phyloP scores from a whole-genome alignment of 768 basidiomycete genomes.

The Coprinopsis sp. region DNA sequence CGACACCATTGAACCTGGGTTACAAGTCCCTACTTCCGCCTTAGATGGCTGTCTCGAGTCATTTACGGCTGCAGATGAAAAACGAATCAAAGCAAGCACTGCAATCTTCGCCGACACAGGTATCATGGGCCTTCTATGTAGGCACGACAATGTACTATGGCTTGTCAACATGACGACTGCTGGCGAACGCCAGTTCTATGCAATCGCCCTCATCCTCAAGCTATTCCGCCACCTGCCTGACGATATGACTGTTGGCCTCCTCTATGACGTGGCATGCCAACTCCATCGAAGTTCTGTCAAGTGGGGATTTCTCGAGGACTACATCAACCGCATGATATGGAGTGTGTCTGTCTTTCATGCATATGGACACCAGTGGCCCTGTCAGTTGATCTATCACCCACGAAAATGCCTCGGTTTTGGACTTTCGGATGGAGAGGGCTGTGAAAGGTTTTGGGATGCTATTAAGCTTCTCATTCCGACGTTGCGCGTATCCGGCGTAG shows the following conservation, averaged over 20 bases:
- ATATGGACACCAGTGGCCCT: slow-evolving; percentile 32
- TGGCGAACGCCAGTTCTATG: slow-evolving; percentile 30
- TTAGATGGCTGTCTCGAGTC: slow-evolving; percentile 14
- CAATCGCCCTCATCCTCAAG: slow-evolving; percentile 23
- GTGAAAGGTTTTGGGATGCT: slow-evolving; percentile 23
- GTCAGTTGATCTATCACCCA: slow-evolving; percentile 29
- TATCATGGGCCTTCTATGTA: slow-evolving; percentile 30
- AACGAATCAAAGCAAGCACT: slow-evolving; percentile 13
- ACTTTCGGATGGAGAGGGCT: slow-evolving; percentile 24
- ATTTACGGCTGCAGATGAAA: slow-evolving; percentile 21
- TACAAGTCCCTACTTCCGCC: slow-evolving; percentile 12
- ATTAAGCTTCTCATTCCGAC: slow-evolving; percentile 21
- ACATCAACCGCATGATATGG: slow-evolving; percentile 20
- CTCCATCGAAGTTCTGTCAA: slow-evolving; percentile 18
- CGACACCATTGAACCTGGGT: slow-evolving; percentile 4
- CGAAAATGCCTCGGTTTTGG: slow-evolving; percentile 22
- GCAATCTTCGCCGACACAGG: slow-evolving; percentile 23
- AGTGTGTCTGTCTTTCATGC: slow-evolving; percentile 31
- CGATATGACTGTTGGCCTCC: slow-evolving; percentile 12
- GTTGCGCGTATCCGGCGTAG: slow-evolving; percentile 24
- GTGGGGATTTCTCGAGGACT: slow-evolving; percentile 17
- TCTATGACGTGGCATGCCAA: slow-evolving; percentile 32
- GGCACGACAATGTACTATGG: slow-evolving; percentile 27
- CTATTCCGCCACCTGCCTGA: slow-evolving; percentile 26
- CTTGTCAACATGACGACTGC: slow-evolving; percentile 29